Evolutionary conservation across 371 early-diverging fungal species (phyloP), one percentile per base, ranked within the genome.

Genomic region (Syncephalis fuscata): DNA sequence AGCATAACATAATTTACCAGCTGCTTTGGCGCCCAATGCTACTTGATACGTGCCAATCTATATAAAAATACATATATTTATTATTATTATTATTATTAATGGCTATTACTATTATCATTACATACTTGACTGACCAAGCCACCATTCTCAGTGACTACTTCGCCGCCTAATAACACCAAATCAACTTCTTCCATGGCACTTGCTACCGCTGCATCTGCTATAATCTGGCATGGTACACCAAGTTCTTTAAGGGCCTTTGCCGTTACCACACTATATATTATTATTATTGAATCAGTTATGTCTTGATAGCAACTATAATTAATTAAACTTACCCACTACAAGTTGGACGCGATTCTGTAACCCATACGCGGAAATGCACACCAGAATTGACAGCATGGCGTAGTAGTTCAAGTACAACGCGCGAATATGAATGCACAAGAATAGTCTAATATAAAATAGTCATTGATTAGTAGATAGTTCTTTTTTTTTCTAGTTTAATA

Each of bases 141-240:
- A 24, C 98, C 98, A 57, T 92, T 97, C 64, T 92, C 91, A 4
- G 90, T 91, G 2, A 97, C 91, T 32, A 88, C 98, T 65, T 97
- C 98, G 11, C 95, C 98, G 7, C 98, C 98, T 25, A 92, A 93
- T 54, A 95, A 74, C 0, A 92, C 91, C 74, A 87, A 70, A 58
- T 92, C 89, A 15, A 92, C 86, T 59, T 87, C 80, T 54, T 85
- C 86, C 73, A 97, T 90, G 49, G 88, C 73, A 63, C 85, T 90
- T 26, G 88, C 94, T 2, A 93, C 90, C 16, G 95, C 92, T 7
- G 88, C 70, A 61, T 97, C 98, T 55, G 86, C 62, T 17, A 97
- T 80, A 21, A 92, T 76, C 48, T 80, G 73, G 24, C 87, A 87
- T 8, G 88, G 86, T 37, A 97, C 84, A 47, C 87, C 85, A 22